These are phyloP conservation scores for Cymbopogon flexuosus DNA, from an alignment of 202 grass and related monocot species.

Conservation along the genomic window DNA sequence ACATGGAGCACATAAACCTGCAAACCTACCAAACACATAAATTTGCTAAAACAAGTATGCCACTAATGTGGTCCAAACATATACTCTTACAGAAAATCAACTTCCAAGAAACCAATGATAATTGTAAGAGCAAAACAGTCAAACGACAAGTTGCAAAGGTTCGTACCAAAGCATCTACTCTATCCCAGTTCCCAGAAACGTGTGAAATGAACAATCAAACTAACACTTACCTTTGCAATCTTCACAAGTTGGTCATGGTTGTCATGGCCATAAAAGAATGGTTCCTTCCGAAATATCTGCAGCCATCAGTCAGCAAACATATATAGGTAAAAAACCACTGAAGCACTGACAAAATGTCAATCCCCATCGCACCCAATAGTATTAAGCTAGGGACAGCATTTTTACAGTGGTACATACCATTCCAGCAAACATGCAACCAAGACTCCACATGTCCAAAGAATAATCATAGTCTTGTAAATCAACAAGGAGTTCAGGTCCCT, in stretches of 20 bases:
- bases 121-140: background rate
- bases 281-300: constrained; percentile 83
- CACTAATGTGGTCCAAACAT: no score
- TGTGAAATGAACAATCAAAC: background rate
- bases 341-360: background rate
- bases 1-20: background rate
- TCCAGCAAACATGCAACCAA: constrained; percentile 91
- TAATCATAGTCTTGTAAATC: constrained; percentile 92
- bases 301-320: constrained; percentile 30
- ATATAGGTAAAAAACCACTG: background rate
- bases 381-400: background rate
- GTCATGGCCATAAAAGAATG: constrained; percentile 82
- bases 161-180: background rate
- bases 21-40: background rate
- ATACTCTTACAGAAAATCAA: background rate
- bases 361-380: background rate
- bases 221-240: constrained; percentile 57
- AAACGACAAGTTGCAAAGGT: background rate
- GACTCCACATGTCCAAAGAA: constrained; percentile 87
- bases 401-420: constrained; percentile 50
- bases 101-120: background rate
- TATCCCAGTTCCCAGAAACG: background rate
- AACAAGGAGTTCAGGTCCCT: constrained; percentile 84
- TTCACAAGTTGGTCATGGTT: constrained; percentile 81
- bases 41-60: no score